Conservation (phyloP, 23 red algal genomes). For the Chondrus crispus region DNA sequence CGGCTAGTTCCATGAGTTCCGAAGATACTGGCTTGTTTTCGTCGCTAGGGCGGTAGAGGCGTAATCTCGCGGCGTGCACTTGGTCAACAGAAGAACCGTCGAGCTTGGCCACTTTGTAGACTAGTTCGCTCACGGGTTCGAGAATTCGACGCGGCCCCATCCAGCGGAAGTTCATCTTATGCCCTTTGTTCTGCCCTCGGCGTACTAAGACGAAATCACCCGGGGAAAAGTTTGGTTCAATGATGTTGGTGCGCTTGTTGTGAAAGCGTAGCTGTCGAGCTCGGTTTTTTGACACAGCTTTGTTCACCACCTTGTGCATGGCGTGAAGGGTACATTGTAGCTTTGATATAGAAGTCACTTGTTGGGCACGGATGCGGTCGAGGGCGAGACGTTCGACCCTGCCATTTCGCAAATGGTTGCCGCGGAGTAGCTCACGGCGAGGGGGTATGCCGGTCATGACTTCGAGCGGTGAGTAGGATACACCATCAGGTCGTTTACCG, state of each 20-base stretch:
- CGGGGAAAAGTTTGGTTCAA: not conserved
- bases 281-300: not conserved
- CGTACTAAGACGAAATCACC: constrained; percentile 11
- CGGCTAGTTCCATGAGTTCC: not conserved
- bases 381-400: not conserved
- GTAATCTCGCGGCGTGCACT: not conserved
- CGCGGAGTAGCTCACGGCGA: not conserved
- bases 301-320: not conserved
- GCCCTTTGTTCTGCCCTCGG: not conserved
- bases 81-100: not conserved
- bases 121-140: not conserved
- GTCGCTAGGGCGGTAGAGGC: not conserved
- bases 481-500: not conserved
- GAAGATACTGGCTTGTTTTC: not conserved
- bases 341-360: not conserved
- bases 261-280: not conserved
- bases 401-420: too few relatives aligned
- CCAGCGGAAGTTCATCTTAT: not conserved
- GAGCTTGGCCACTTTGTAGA: not conserved
- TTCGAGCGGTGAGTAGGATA: not conserved
- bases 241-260: constrained; percentile 2
- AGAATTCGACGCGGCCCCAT: not conserved
- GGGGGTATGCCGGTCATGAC: constrained; percentile 24
- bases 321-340: not conserved
- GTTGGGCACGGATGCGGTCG: not conserved